These are phyloP conservation scores for Pyrus bretschneideri DNA, from an alignment of 306 rosid species.

Conservation along the genomic window DNA sequence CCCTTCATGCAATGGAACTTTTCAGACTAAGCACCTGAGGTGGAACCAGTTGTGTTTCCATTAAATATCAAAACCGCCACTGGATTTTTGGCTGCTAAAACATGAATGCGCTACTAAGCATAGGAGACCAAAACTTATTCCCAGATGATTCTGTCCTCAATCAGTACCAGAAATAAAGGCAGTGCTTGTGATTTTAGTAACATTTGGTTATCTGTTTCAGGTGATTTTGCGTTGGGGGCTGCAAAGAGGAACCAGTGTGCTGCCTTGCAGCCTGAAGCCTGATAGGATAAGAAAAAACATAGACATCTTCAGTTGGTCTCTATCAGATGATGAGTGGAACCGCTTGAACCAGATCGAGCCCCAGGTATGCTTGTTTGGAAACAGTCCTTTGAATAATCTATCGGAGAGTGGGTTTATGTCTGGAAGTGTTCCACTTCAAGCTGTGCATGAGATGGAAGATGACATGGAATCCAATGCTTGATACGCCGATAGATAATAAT, in stretches of 20 bases:
- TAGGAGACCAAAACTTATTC: not conserved
- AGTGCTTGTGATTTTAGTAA: not conserved
- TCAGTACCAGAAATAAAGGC: not conserved
- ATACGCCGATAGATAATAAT: not conserved
- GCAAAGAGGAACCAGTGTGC: slow-evolving; percentile 42
- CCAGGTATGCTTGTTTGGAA: slow-evolving; percentile 43
- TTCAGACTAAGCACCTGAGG: not conserved
- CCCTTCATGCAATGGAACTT: too few relatives aligned
- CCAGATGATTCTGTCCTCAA: not conserved
- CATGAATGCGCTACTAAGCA: not conserved
- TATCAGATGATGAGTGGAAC: slow-evolving; percentile 37
- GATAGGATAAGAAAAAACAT: slow-evolving; percentile 31
- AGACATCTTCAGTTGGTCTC: slow-evolving; percentile 37
- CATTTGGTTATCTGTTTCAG: slow-evolving; percentile 1
- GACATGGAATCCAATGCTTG: slow-evolving; percentile 36
- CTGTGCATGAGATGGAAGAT: slow-evolving; percentile 40
- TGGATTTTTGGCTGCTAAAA: not conserved
- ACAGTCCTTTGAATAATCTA: slow-evolving; percentile 29
- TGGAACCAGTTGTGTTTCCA: not conserved
- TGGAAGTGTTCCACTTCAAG: slow-evolving; percentile 43
- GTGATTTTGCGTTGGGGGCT: slow-evolving; percentile 36
- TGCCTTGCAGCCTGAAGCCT: slow-evolving; percentile 34
- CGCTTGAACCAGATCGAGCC: slow-evolving; percentile 38
- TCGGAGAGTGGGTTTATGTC: slow-evolving; percentile 28
- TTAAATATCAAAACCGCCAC: not conserved